Evolutionary conservation across 2,329 filamentous ascomycete species (phyloP).

Genomic region (Aspergillus novofumigatus): DNA sequence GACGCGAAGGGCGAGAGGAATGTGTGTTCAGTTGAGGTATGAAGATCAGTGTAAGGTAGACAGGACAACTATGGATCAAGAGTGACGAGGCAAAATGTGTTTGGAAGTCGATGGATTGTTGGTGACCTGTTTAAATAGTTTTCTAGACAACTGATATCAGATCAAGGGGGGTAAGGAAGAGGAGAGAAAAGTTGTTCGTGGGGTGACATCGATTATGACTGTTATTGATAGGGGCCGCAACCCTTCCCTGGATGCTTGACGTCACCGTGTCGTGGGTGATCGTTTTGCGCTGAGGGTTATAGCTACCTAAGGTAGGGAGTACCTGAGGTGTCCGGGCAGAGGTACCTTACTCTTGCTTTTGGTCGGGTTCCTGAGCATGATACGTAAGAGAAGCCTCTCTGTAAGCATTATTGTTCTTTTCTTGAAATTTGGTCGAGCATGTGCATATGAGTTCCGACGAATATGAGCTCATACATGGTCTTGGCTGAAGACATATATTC

Average conservation of each 20-base stretch:
- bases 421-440: neutral
- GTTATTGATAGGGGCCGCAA: neutral
- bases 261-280: conserved; percentile 12
- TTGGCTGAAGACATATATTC: neutral
- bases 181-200: neutral
- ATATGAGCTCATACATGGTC: neutral
- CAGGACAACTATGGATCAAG: neutral
- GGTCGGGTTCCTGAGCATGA: neutral
- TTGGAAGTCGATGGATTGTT: neutral
- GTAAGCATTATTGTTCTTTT: no score
- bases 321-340: neutral
- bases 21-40: neutral
- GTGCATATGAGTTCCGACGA: neutral
- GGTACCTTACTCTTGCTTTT: neutral
- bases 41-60: neutral
- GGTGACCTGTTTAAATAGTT: neutral
- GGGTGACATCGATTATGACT: neutral
- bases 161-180: neutral
- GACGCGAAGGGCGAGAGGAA: conserved; percentile 6
- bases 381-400: neutral
- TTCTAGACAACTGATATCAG: neutral
- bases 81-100: neutral
- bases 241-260: conserved; percentile 4
- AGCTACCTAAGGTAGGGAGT: neutral
- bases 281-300: neutral